Evolutionary conservation across 1,139 yeast species (phyloP), one percentile per base, ranked within the genome.

Genomic region (Zygoascus meyerae): DNA sequence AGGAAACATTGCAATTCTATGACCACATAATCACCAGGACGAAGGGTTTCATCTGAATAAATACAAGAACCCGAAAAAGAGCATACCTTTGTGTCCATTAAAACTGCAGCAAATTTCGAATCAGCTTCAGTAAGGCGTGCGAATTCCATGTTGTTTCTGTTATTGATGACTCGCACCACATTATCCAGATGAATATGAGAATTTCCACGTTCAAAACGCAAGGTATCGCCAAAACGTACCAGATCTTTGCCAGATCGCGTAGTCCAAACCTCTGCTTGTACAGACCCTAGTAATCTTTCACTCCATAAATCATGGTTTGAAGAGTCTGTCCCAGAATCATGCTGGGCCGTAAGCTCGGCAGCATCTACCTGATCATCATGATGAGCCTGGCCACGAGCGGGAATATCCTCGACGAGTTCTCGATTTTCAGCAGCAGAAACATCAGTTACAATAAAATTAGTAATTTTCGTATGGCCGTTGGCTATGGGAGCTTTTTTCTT

Each of bases 231-330:
- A 59, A 75, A 78, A 45, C 71, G 60, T 5, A 82, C 65, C 0
- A 81, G 74, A 40, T 68, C 69, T 36, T 72, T 57, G 0, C 86
- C 83, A 0, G 94, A 86, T 43, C 95, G 68, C 0, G 95, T 86
- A 8, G 95, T 89, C 86, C 90, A 83, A 1, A 87, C 90, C 46
- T 79, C 81, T 0, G 84, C 78, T 52, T 81, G 82, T 26, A 86
- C 57, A 1, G 87, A 73, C 0, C 97, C 97, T 18, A 87, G 70
- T 57, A 72, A 83, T 31, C 73, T 63, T 43, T 49, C 45, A 10
- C 42, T 40, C 67, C 66, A 61, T 14, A 12, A 11, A 15, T 16
- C 15, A 39, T 5, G 26, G 26, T 21, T 21, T 21, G 26, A 5
- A 21, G 26, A 7, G 26, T 21, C 26, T 21, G 26, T 21, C 7